These are phyloP conservation scores for Haplographium delicatum DNA, from an alignment of 495 filamentous ascomycete species.

Conservation along the genomic window DNA sequence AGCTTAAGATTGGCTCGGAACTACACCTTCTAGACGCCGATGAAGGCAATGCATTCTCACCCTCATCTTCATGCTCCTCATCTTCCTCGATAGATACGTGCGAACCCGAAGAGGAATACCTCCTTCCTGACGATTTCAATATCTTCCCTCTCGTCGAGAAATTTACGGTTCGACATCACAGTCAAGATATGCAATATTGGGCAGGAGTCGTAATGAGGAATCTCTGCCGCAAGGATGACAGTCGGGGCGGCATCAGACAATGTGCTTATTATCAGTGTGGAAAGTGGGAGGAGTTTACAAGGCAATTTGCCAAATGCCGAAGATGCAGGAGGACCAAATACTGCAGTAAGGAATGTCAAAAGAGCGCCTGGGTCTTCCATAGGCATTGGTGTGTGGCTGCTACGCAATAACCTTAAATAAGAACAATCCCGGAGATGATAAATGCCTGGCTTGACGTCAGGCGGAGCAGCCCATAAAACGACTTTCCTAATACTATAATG, in stretches of 20 bases:
- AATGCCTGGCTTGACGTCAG: conserved; percentile 11
- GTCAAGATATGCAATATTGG: conserved; percentile 98
- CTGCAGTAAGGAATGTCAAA: conserved; percentile 99
- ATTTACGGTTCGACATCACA: conserved; percentile 92
- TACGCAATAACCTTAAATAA: conserved; percentile 32
- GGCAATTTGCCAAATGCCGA: conserved; percentile 96
- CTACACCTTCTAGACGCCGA: conserved; percentile 73
- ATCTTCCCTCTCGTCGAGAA: conserved; percentile 98
- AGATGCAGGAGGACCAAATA: conserved; percentile 97
- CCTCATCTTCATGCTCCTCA: conserved; percentile 18
- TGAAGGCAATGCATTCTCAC: conserved; percentile 25
- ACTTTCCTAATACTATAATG: conserved; percentile 22
- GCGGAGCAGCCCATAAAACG: conserved; percentile 9
- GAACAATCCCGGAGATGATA: background rate
- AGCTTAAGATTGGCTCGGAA: conserved; percentile 82
- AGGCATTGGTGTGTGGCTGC: conserved; percentile 95
- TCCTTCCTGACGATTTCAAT: conserved; percentile 90
- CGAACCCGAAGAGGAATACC: conserved; percentile 82
- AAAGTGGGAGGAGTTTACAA: conserved; percentile 92
- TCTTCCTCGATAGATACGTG: conserved; percentile 29
- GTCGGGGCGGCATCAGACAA: conserved; percentile 86
- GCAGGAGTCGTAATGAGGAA: conserved; percentile 98
- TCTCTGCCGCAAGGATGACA: conserved; percentile 95
- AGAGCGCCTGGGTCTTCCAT: conserved; percentile 96
- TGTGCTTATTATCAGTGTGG: conserved; percentile 97